Conservation (phyloP, 768 basidiomycete species). For the Collybiopsis confluens region DNA sequence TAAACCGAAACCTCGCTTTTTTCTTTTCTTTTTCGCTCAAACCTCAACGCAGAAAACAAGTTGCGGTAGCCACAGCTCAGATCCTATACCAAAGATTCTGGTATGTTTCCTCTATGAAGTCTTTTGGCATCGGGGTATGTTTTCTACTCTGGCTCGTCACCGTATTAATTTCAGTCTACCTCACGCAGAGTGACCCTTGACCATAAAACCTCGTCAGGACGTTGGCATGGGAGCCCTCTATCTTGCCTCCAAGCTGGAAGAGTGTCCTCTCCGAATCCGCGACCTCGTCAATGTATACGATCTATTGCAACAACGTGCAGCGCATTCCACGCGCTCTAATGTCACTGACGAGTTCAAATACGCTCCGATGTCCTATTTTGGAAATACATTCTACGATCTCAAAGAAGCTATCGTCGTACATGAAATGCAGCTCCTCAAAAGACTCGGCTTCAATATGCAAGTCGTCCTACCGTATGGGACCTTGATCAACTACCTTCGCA, state of each 20-base stretch:
- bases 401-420: conserved; percentile 92
- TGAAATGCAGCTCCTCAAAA: conserved; percentile 97
- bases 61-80: conserved; percentile 94
- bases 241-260: conserved; percentile 87
- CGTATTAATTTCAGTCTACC: conserved; percentile 4
- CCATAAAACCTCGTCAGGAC: conserved; percentile 49
- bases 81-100: conserved; percentile 96
- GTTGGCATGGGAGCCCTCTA: conserved; percentile 86
- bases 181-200: not conserved
- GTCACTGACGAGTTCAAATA: conserved; percentile 52
- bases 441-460: conserved; percentile 92
- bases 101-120: conserved; percentile 92
- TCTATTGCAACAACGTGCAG: conserved; percentile 73
- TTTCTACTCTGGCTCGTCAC: conserved; percentile 8
- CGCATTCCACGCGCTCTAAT: conserved; percentile 40
- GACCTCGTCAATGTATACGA: conserved; percentile 95
- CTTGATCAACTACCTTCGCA: conserved; percentile 88
- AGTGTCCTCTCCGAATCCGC: conserved; percentile 86
- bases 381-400: conserved; percentile 85
- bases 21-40: not conserved
- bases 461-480: conserved; percentile 92
- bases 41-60: conserved; percentile 69
- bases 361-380: conserved; percentile 85
- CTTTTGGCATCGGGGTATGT: conserved; percentile 89
- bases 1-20: conserved; percentile 32